Evolutionary conservation across 306 rosid genomes (phyloP).

Genomic region (Clitoria ternatea): DNA sequence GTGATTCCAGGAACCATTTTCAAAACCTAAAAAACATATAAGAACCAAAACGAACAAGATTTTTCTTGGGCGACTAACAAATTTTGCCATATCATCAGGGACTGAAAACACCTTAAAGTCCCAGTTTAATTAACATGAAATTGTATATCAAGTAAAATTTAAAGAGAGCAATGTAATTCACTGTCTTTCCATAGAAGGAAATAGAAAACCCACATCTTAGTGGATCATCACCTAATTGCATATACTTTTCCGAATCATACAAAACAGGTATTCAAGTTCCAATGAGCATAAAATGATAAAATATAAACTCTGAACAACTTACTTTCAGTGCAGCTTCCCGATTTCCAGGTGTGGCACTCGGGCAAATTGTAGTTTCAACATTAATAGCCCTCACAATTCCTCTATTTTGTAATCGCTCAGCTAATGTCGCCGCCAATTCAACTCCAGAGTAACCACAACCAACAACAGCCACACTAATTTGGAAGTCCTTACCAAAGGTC

Average conservation of each 20-base stretch:
- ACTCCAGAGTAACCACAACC: slow-evolving; percentile 97
- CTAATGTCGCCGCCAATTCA: slow-evolving; percentile 91
- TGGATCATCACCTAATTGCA: slow-evolving; percentile 7
- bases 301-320: slow-evolving; percentile 31
- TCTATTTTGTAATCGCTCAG: slow-evolving; percentile 78
- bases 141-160: not conserved
- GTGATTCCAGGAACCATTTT: too few relatives aligned
- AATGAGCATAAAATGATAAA: slow-evolving; percentile 5
- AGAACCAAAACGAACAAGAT: too few relatives aligned
- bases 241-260: not conserved
- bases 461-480: slow-evolving; percentile 80
- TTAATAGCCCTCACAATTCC: slow-evolving; percentile 84
- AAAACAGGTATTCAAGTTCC: slow-evolving; percentile 3
- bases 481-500: slow-evolving; percentile 60
- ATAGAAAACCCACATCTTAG: not conserved
- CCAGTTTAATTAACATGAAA: not conserved
- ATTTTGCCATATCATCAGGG: too few relatives aligned
- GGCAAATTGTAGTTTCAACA: slow-evolving; percentile 62
- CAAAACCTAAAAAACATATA: too few relatives aligned
- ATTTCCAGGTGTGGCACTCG: slow-evolving; percentile 80
- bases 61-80: too few relatives aligned
- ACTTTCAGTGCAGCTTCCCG: slow-evolving; percentile 87
- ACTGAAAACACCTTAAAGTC: too few relatives aligned
- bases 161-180: not conserved
- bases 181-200: not conserved